Conservation (phyloP, 2,329 filamentous ascomycete species). For the Juglanconis oblonga region DNA sequence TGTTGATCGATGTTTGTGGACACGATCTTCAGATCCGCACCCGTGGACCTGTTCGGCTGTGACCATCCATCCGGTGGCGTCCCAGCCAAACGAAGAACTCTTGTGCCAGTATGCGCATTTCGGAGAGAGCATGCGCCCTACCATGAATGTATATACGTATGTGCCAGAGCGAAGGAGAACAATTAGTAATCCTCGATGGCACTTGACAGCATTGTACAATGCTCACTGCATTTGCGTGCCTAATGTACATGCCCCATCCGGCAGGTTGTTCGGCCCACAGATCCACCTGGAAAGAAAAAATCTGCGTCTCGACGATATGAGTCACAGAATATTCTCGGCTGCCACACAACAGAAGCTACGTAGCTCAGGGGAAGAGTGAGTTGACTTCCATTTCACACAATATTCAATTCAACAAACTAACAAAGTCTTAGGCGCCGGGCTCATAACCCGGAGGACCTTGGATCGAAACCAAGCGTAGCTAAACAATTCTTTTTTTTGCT, state of each 20-base stretch:
- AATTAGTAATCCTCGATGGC: too few relatives aligned
- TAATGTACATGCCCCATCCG: not conserved
- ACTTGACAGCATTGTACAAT: not conserved
- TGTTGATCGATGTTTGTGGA: too few relatives aligned
- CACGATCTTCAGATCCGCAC: too few relatives aligned
- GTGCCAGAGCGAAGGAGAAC: too few relatives aligned
- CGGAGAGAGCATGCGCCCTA: too few relatives aligned
- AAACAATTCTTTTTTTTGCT: not conserved
- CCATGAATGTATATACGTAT: too few relatives aligned
- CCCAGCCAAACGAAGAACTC: too few relatives aligned
- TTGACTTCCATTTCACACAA: not conserved
- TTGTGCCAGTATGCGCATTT: too few relatives aligned
- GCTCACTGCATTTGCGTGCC: not conserved
- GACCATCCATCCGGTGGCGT: too few relatives aligned
- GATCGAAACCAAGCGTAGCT: conserved; percentile 20
- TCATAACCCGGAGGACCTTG: conserved; percentile 21
- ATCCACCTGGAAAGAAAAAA: not conserved
- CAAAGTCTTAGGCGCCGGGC: conserved; percentile 13
- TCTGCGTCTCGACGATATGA: not conserved
- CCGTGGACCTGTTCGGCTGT: too few relatives aligned
- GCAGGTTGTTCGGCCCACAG: not conserved
- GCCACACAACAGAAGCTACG: not conserved
- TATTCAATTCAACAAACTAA: not conserved
- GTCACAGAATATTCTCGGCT: not conserved
- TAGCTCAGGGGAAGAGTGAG: conserved; percentile 20